Conservation (phyloP, 202 grass and related monocot genomes). For the Panicum hallii region DNA sequence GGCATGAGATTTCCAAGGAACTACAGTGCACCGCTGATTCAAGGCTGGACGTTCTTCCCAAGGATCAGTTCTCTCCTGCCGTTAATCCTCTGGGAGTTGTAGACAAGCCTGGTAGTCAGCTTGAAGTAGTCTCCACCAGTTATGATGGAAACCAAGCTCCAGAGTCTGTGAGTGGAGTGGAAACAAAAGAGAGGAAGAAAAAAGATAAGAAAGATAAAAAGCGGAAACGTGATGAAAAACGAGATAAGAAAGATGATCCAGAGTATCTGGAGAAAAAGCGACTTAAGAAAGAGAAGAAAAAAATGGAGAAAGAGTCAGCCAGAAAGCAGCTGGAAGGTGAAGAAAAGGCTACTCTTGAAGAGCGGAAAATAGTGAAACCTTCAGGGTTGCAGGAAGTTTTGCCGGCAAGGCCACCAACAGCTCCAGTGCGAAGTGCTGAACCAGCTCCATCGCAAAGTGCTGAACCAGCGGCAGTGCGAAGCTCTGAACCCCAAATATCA, state of each 20-base stretch:
- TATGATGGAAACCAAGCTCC: constrained; percentile 57
- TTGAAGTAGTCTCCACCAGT: constrained; percentile 54
- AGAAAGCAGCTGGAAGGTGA: constrained; percentile 64
- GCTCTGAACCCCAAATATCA: constrained; percentile 55
- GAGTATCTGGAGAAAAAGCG: constrained; percentile 88
- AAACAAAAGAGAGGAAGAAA: constrained; percentile 71
- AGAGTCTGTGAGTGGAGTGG: constrained; percentile 39
- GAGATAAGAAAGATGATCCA: constrained; percentile 73
- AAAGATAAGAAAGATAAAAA: constrained; percentile 86
- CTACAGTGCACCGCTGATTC: constrained; percentile 91
- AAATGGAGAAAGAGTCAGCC: constrained; percentile 77
- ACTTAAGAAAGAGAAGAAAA: constrained; percentile 88
- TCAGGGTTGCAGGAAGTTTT: constrained; percentile 45
- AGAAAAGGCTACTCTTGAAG: constrained; percentile 48
- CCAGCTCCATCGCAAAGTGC: not conserved
- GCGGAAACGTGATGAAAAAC: constrained; percentile 59
- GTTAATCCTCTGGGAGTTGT: constrained; percentile 39
- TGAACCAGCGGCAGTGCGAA: constrained; percentile 33
- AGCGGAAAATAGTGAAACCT: constrained; percentile 47
- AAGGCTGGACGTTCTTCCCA: constrained; percentile 49
- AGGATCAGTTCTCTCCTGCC: constrained; percentile 50
- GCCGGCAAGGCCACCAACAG: constrained; percentile 40
- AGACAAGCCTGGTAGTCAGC: constrained; percentile 42
- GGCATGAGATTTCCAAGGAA: constrained; percentile 70
- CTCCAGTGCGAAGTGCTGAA: constrained; percentile 35